Evolutionary conservation across 768 basidiomycete species (phyloP), one percentile per base, ranked within the genome.

Genomic region (Hypholoma fasciculare): DNA sequence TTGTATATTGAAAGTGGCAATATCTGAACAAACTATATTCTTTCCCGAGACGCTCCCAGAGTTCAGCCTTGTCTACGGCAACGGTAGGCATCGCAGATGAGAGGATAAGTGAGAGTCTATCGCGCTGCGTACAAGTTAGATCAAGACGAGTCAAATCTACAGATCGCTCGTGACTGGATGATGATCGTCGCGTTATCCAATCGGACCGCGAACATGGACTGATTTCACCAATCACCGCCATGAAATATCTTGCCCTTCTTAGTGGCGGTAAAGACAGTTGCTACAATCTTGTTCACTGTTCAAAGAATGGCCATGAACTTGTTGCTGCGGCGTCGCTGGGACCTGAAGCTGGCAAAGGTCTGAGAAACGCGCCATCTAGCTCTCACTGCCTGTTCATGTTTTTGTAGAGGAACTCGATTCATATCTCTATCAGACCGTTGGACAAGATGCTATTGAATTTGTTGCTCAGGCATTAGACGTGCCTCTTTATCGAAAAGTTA

Each of bases 231-330:
- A 34, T 34, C 52, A 55, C 52, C 56, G 49, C 34, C 48, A 96
- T 96, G 94, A 94, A 94, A 76, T 93, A 94, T 71, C 85, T 98
- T 68, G 96, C 89, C 1, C 77, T 99, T 57, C 86, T 99, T 61
- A 98, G 96, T 58, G 97, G 97, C 39, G 97, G 97, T 30, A 99
- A 99, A 74, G 97, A 99, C 74, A 94, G 91, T 71, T 95, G 94
- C 78, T 98, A 88, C 81, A 98, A 96, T 67, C 84, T 98, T 43
- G 73, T 94, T 11, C 96, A 98, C 73, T 96, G 94, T 69, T 75
- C 83, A 49, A 79, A 82, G 58, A 93, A 97, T 67, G 89, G 92
- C 1, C 96, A 99, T 69, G 78, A 90, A 58, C 84, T 98, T 40
- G 75, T 95, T 8, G 94, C 94, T 11, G 87, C 94, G 17, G 97